These are phyloP conservation scores for Gossypium davidsonii DNA, from an alignment of 441 rosid genomes.

Conservation along the genomic window DNA sequence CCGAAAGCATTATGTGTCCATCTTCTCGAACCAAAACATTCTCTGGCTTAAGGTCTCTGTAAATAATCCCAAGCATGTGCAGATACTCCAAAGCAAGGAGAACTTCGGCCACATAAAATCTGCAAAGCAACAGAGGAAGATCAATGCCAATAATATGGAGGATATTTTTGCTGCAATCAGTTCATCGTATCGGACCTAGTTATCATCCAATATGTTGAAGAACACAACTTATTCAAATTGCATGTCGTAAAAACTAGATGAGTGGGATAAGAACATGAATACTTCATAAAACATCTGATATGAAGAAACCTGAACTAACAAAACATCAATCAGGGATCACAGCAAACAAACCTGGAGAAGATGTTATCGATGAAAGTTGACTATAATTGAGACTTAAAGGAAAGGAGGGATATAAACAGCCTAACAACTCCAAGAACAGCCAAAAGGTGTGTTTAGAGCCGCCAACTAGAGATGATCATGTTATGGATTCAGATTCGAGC, in stretches of 20 bases:
- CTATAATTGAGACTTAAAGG: neutral
- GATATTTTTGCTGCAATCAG: no score
- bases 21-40: constrained; percentile 86
- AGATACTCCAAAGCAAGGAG: constrained; percentile 85
- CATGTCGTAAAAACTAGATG: no score
- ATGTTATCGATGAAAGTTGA: no score
- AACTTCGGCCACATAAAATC: constrained; percentile 88
- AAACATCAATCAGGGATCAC: no score
- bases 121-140: constrained; percentile 21
- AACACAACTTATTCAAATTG: no score
- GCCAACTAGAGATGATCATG: neutral
- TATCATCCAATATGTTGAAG: no score
- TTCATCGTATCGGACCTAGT: no score
- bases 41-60: constrained; percentile 91
- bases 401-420: neutral
- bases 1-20: constrained; percentile 89
- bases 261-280: no score
- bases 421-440: neutral
- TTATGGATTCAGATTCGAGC: neutral
- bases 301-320: neutral
- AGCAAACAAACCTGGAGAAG: no score
- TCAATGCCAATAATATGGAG: neutral
- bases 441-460: neutral
- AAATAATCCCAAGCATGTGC: constrained; percentile 92
- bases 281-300: neutral